These are phyloP conservation scores for Penicillium nucicola DNA, from an alignment of 495 filamentous ascomycete genomes.

Conservation along the genomic window DNA sequence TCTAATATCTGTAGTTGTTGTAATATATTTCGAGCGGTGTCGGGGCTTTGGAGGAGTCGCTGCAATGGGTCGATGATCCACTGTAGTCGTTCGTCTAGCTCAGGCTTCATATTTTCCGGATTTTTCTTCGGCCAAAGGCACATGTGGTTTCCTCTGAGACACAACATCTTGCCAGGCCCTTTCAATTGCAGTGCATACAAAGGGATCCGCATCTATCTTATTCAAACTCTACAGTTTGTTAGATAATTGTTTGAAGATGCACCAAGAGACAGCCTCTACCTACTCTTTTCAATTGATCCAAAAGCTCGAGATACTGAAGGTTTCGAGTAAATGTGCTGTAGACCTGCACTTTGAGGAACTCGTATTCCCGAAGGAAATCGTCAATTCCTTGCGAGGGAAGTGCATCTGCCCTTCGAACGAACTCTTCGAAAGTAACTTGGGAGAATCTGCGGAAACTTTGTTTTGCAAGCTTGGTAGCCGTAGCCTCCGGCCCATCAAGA, in stretches of 20 bases:
- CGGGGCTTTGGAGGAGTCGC: neutral
- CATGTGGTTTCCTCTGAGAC: neutral
- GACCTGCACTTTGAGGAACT: neutral
- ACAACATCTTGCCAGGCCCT: neutral
- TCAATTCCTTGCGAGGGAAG: neutral
- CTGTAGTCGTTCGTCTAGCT: neutral
- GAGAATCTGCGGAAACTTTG: neutral
- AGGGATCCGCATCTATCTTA: neutral
- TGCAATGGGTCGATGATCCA: neutral
- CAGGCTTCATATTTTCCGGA: neutral
- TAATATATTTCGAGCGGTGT: neutral
- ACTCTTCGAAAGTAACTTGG: neutral
- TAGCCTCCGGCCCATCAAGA: neutral
- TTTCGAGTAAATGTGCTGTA: neutral
- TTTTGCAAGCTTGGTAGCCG: neutral
- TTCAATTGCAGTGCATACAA: neutral
- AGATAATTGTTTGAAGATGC: neutral
- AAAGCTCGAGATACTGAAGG: neutral
- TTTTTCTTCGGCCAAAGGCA: neutral
- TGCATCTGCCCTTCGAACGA: neutral
- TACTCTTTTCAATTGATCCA: neutral
- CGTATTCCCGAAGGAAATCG: neutral
- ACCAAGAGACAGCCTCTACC: neutral
- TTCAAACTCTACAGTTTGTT: neutral
- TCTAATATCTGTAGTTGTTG: neutral